Evolutionary conservation across 768 basidiomycete species (phyloP), one percentile per base, ranked within the genome.

Genomic region (Neoboletus subvelutipes): DNA sequence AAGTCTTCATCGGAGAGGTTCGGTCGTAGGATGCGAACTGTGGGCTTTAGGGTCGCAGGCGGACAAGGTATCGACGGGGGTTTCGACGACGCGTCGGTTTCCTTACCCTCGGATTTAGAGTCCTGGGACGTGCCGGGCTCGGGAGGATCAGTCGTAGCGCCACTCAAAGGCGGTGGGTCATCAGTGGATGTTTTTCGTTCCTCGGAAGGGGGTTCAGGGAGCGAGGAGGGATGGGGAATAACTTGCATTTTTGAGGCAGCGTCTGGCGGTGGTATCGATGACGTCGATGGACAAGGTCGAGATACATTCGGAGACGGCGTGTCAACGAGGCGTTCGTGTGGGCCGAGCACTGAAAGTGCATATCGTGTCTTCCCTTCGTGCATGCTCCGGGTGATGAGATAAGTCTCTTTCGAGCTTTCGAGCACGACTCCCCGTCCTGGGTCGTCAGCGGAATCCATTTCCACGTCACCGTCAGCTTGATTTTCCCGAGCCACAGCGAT

Each of bases 391-490:
- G 66, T 59, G 34, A 71, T 24, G 45, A 71, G 61, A 24, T 58
- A 71, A 0, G 67, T 63, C 26, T 64, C 67, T 39, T 49, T 53
- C 1, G 60, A 40, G 45, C 67, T 62, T 39, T 71, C 70, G 17
- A 71, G 61, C 22, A 73, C 59, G 26, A 71, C 22, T 5, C 68
- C 67, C 34, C 45, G 50, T 31, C 33, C 45, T 24, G 43, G 8
- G 0, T 65, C 63, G 3, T 63, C 61, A 5, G 22, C 53, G 1
- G 58, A 20, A n/a, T 58, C 58, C 58, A 45, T 56, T 2, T 60
- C 56, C 3, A 57, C 50, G 1, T 59, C 60, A 3, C 36, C 60
- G 11, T 59, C 53, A 5, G 17, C 26, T 36, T 58, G 62, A n/a
- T 6, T 50, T 42, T 59, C 63, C n/a, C 11, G 45, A 3, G 24